Evolutionary conservation across 1,139 yeast genomes (phyloP).

Genomic region (Wickerhamiella infanticola): DNA sequence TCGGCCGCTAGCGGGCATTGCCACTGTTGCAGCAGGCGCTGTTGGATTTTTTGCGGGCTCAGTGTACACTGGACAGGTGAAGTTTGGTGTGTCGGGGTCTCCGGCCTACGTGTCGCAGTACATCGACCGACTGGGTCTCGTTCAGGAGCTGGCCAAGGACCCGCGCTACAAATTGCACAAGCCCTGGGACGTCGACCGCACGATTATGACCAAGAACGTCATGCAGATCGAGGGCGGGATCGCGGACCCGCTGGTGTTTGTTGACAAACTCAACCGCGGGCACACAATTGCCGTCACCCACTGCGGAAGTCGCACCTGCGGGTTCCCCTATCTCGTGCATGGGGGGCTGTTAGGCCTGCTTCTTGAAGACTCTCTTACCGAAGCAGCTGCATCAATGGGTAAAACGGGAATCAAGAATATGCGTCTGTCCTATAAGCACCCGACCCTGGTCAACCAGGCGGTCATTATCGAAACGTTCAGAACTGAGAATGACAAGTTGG

Average conservation of each 20-base stretch:
- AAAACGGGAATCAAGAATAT: slow-evolving; percentile 25
- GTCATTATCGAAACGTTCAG: slow-evolving; percentile 40
- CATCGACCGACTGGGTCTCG: background rate
- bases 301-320: slow-evolving; percentile 65
- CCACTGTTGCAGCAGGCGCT: background rate
- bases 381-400: slow-evolving; percentile 34
- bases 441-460: slow-evolving; percentile 70
- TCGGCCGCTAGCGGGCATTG: no score
- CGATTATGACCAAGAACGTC: slow-evolving; percentile 24
- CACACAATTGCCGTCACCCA: slow-evolving; percentile 57
- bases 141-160: background rate
- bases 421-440: slow-evolving; percentile 46
- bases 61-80: background rate
- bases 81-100: background rate
- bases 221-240: slow-evolving; percentile 56
- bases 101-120: background rate
- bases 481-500: background rate
- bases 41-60: background rate
- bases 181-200: background rate
- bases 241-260: slow-evolving; percentile 53
- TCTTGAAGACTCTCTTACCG: slow-evolving; percentile 56
- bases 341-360: slow-evolving; percentile 83
- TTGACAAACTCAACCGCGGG: slow-evolving; percentile 32
- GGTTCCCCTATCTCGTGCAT: slow-evolving; percentile 76
- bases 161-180: background rate